Evolutionary conservation across 768 basidiomycete genomes (phyloP).

Genomic region (Cystobasidium ongulense): DNA sequence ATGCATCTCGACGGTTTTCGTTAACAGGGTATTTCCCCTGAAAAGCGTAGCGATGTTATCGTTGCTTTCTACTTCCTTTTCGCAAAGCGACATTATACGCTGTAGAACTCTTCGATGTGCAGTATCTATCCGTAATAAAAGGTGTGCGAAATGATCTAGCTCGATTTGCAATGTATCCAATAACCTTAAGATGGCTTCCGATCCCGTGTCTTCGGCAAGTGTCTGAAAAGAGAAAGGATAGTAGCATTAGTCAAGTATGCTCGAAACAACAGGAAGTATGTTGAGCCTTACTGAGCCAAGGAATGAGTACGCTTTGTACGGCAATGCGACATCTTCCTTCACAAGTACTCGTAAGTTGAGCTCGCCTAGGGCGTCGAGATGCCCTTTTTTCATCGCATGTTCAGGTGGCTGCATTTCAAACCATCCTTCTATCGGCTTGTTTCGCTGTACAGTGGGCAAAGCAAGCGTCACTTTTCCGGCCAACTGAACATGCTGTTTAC

Average conservation of each 20-base stretch:
- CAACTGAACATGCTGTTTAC: slow-evolving; percentile 51
- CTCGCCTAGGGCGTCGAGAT: slow-evolving; percentile 54
- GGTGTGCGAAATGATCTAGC: slow-evolving; percentile 53
- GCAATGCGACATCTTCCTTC: slow-evolving; percentile 77
- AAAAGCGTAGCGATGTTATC: slow-evolving; percentile 51
- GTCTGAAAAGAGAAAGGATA: slow-evolving; percentile 50
- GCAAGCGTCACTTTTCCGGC: slow-evolving; percentile 49
- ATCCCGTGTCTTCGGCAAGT: slow-evolving; percentile 36
- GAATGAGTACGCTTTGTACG: slow-evolving; percentile 56
- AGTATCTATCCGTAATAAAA: slow-evolving; percentile 56
- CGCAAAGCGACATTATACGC: slow-evolving; percentile 62
- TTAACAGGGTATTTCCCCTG: slow-evolving; percentile 56
- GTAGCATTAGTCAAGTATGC: slow-evolving; percentile 47
- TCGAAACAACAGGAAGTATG: background rate
- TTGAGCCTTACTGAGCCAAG: slow-evolving; percentile 54
- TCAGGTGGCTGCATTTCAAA: slow-evolving; percentile 51
- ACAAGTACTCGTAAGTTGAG: slow-evolving; percentile 64
- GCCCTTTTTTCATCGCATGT: slow-evolving; percentile 9
- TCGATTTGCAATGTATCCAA: slow-evolving; percentile 58
- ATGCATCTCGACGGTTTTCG: slow-evolving; percentile 63
- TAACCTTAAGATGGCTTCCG: slow-evolving; percentile 58
- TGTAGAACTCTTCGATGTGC: slow-evolving; percentile 53
- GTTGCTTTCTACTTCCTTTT: slow-evolving; percentile 63
- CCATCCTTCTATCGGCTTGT: slow-evolving; percentile 73
- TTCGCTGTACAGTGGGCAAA: slow-evolving; percentile 53